phyloP scores from a whole-genome alignment of 805 yeast species.

The Peterozyma xylosa region DNA sequence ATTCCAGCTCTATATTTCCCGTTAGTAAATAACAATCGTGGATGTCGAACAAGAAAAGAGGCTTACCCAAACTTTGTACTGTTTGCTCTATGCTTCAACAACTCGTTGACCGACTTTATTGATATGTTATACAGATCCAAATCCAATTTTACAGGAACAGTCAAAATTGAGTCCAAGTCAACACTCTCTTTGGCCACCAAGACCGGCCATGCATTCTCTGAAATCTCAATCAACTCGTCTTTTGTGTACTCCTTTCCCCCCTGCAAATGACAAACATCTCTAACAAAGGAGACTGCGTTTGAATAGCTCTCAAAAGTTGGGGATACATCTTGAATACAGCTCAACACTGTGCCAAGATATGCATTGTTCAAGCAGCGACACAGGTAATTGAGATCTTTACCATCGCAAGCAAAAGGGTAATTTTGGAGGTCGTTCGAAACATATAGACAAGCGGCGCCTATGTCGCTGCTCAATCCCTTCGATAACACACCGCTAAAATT shows the following conservation, averaged over 20 bases:
- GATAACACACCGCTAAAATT: slow-evolving; percentile 2
- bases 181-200: background rate
- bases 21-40: no score
- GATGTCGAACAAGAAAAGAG: no score
- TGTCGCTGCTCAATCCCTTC: slow-evolving; percentile 23
- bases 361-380: slow-evolving; percentile 26
- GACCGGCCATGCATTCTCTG: slow-evolving; percentile 17
- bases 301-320: slow-evolving; percentile 19
- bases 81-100: slow-evolving; percentile 19
- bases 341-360: slow-evolving; percentile 26
- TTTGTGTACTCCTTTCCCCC: slow-evolving; percentile 19
- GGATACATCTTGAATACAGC: slow-evolving; percentile 25
- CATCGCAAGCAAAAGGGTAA: slow-evolving; percentile 24
- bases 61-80: slow-evolving; percentile 21
- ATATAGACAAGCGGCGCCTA: slow-evolving; percentile 29
- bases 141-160: slow-evolving; percentile 20
- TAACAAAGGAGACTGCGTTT: slow-evolving; percentile 22
- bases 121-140: slow-evolving; percentile 17
- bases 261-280: slow-evolving; percentile 26
- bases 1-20: slow-evolving; percentile 7
- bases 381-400: slow-evolving; percentile 24
- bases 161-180: slow-evolving; percentile 10
- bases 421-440: slow-evolving; percentile 23
- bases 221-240: slow-evolving; percentile 19
- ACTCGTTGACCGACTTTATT: slow-evolving; percentile 17